Evolutionary conservation across 1,284 basidiomycete species (phyloP), one percentile per base, ranked within the genome.

Genomic region (Filobasidium uniguttulatum): DNA sequence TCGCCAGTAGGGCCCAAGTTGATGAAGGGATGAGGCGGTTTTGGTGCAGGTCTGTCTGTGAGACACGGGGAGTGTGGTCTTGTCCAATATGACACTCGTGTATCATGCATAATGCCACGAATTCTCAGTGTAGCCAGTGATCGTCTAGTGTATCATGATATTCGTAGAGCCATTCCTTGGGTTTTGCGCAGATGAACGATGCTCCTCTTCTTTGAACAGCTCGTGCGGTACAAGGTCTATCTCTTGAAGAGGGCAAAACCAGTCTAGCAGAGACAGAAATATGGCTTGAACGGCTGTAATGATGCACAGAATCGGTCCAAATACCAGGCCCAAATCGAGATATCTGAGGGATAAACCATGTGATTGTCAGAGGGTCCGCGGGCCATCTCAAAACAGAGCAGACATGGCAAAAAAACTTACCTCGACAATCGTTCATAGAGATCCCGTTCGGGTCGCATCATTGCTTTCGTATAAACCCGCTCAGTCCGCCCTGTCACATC

Each of bases 401-500:
- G n/a, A n/a, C n/a, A n/a, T n/a, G 33, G 8, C n/a, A 19, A 12
- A 8, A 30, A 3, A 25, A 43, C 36, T n/a, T 25, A 45, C 48
- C 34, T 46, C 31, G 19, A 40, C 45, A 38, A 48, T 45, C 31
- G 35, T 29, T 34, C 48, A 22, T 17, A 48, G 40, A 29, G 38
- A 40, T 44, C 35, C 22, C 23, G 40, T 1, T 41, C 17, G 19
- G 29, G 19, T 14, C 40, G 26, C 9, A 15, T 17, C 38, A 43
- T 20, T 4, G 28, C 23, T 19, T 49, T 41, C 29, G 15, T 66
- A 62, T 99, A 98, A 0, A 98, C 90, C 0, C 62, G 66, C 61
- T 96, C 88, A 1, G 88, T 89, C 10, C 91, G 76, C 41, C 72
- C 72, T 0, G 88, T 77, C 12, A 96, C 80, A n/a, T 82, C 73